phyloP scores from a whole-genome alignment of 345 rosid genomes.

The Angophora floribunda region DNA sequence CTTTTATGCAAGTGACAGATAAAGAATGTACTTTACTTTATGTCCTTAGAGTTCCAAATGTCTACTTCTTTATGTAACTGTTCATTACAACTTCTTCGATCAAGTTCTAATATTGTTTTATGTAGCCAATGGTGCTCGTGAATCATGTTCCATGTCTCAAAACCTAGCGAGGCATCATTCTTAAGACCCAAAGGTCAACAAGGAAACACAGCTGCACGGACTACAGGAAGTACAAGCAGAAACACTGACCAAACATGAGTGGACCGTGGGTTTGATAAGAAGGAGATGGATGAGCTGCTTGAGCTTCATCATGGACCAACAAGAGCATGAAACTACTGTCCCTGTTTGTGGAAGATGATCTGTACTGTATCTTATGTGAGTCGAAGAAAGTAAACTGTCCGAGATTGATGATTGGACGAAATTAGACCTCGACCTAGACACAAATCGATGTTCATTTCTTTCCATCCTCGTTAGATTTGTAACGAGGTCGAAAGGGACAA shows the following conservation, averaged over 20 bases:
- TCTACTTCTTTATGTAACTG: no score
- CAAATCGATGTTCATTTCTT: not conserved
- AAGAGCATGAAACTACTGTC: not conserved
- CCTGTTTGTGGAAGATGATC: no score
- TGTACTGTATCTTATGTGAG: not conserved
- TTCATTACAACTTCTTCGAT: no score
- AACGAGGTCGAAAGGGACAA: not conserved
- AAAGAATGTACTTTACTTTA: not conserved
- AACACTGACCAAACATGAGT: not conserved
- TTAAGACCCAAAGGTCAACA: no score
- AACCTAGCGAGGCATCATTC: not conserved
- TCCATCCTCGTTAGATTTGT: not conserved
- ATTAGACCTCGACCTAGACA: not conserved
- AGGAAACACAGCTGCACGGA: no score
- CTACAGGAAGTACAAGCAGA: not conserved
- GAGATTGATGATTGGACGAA: not conserved
- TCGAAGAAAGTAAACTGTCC: not conserved
- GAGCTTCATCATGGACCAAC: not conserved
- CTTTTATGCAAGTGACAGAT: not conserved
- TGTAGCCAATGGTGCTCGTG: not conserved
- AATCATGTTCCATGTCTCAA: not conserved
- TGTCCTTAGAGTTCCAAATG: not conserved
- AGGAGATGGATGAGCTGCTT: not conserved
- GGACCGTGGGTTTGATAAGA: no score
- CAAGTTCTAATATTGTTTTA: no score